phyloP scores from a whole-genome alignment of 495 filamentous ascomycete genomes.

The Parathielavia hyrcaniae region DNA sequence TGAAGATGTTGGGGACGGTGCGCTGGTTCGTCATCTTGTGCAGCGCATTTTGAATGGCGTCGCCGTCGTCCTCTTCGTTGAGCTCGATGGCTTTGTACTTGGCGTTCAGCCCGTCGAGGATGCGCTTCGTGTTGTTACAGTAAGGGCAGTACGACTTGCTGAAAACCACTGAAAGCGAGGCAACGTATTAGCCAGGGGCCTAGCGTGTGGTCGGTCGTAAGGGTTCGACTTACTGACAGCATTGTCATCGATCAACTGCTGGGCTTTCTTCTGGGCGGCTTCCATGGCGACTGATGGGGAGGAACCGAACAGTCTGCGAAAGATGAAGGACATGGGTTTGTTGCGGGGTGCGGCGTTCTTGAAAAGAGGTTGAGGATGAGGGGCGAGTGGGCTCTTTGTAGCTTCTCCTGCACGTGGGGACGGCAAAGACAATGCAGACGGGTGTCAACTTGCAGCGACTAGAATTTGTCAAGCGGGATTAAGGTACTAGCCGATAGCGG shows the following conservation, averaged over 20 bases:
- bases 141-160: conserved; percentile 97
- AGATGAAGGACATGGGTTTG: conserved; percentile 66
- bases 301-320: conserved; percentile 65
- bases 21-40: conserved; percentile 70
- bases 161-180: conserved; percentile 71
- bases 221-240: conserved; percentile 61
- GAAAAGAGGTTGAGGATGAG: conserved; percentile 12
- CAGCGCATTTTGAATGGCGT: conserved; percentile 77
- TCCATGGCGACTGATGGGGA: conserved; percentile 64
- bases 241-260: conserved; percentile 85
- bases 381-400: conserved; percentile 19
- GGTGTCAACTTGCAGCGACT: not conserved
- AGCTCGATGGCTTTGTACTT: conserved; percentile 74
- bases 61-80: conserved; percentile 76
- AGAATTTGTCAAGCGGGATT: conserved; percentile 11
- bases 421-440: not conserved
- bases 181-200: not conserved
- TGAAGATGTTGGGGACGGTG: conserved; percentile 94
- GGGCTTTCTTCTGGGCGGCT: conserved; percentile 78
- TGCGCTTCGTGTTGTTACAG: conserved; percentile 70
- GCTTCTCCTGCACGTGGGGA: not conserved
- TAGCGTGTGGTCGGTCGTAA: no score
- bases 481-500: not conserved
- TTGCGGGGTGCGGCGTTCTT: conserved; percentile 16
- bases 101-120: conserved; percentile 62